Conservation (phyloP, 306 rosid species). For the Fragaria iinumae region DNA sequence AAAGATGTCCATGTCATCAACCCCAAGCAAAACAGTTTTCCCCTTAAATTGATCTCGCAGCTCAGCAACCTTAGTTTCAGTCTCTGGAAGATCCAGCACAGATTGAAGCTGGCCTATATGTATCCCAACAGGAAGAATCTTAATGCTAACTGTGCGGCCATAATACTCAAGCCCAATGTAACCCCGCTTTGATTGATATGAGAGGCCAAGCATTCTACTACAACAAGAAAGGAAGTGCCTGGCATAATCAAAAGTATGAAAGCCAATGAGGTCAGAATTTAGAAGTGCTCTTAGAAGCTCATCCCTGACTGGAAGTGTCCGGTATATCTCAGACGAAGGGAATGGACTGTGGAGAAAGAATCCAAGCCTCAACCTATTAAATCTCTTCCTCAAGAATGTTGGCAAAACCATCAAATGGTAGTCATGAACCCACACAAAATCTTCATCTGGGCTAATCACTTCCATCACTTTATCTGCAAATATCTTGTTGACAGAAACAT, state of each 20-base stretch:
- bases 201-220: constrained; percentile 82
- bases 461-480: constrained; percentile 93
- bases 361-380: constrained; percentile 49
- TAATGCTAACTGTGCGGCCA: constrained; percentile 81
- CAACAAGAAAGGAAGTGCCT: constrained; percentile 90
- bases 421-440: constrained; percentile 86
- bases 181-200: constrained; percentile 85
- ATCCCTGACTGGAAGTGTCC: constrained; percentile 89
- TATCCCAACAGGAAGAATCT: constrained; percentile 77
- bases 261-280: constrained; percentile 83
- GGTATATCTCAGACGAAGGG: constrained; percentile 62
- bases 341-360: constrained; percentile 67
- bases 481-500: constrained; percentile 86
- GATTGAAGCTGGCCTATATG: constrained; percentile 76
- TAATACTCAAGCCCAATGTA: constrained; percentile 89
- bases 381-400: constrained; percentile 79
- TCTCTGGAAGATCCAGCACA: constrained; percentile 61
- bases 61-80: constrained; percentile 64
- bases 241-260: constrained; percentile 91
- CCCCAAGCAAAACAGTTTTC: constrained; percentile 78
- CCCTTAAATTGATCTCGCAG: constrained; percentile 55
- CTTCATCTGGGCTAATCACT: constrained; percentile 72
- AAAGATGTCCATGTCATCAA: constrained; percentile 73
- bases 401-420: constrained; percentile 93
- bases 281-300: constrained; percentile 84